Percentiles rank a stretch among this genome's conserved stretches.
These are phyloP conservation scores for Carnegiea gigantea DNA, from an alignment of 179 eudicot species.

Conservation along the genomic window DNA sequence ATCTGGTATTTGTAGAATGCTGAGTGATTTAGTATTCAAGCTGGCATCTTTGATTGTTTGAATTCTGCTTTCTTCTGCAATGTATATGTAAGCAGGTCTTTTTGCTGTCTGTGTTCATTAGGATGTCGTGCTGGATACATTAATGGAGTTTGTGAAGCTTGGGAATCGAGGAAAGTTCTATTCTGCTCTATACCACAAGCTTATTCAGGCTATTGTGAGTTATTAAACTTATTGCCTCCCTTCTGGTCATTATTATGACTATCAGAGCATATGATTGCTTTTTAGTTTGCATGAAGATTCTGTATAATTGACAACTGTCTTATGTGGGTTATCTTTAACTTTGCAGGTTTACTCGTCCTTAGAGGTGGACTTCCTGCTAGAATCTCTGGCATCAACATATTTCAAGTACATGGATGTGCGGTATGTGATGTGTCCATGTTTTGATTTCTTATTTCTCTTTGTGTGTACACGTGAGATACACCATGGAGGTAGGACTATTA, in stretches of 20 bases:
- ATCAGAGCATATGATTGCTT: background rate
- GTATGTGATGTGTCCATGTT: slow-evolving; percentile 39
- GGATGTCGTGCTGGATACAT: slow-evolving; percentile 77
- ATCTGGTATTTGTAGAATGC: background rate
- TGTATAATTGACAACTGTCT: slow-evolving; percentile 3
- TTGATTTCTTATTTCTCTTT: slow-evolving; percentile 6
- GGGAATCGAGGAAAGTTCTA: slow-evolving; percentile 77
- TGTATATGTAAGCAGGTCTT: background rate
- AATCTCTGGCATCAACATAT: slow-evolving; percentile 61
- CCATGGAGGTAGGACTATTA: too few species aligned
- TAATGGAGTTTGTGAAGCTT: slow-evolving; percentile 87
- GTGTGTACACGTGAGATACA: background rate
- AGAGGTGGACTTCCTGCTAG: slow-evolving; percentile 53
- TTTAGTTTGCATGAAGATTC: background rate
- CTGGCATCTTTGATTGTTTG: background rate
- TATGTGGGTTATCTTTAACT: slow-evolving; percentile 14
- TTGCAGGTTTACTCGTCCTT: slow-evolving; percentile 57
- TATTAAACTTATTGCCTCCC: background rate
- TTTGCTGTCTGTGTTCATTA: slow-evolving; percentile 23
- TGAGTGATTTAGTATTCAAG: background rate
- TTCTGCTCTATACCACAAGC: slow-evolving; percentile 65
- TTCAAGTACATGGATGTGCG: slow-evolving; percentile 84
- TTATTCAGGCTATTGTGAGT: slow-evolving; percentile 65
- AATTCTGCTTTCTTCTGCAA: background rate
- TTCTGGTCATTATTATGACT: background rate